Evolutionary conservation across 495 filamentous ascomycete genomes (phyloP).

Genomic region (Penicillium bialowiezense): DNA sequence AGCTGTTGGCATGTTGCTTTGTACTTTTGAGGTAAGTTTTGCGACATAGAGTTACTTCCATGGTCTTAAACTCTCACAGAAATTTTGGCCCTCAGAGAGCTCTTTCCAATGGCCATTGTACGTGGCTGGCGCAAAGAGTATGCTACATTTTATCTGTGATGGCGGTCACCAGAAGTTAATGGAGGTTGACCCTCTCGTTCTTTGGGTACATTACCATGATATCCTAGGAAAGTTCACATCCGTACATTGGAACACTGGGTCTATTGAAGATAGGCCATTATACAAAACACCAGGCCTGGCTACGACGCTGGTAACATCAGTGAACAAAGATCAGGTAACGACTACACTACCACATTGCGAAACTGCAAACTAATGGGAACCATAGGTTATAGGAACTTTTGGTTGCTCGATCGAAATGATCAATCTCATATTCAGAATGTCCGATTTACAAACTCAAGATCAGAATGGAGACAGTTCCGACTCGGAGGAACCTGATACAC

Average conservation of each 20-base stretch:
- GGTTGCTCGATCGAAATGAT: constrained; percentile 9
- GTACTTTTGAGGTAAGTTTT: constrained; percentile 8
- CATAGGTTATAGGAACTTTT: neutral
- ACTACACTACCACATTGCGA: neutral
- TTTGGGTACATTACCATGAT: constrained; percentile 15
- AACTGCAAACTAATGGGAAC: neutral
- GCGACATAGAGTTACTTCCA: no score
- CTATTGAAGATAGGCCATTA: neutral
- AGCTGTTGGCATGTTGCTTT: constrained; percentile 10
- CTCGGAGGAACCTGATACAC: neutral
- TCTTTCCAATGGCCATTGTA: constrained; percentile 15
- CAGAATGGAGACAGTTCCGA: neutral
- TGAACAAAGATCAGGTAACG: neutral
- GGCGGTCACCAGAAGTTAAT: constrained; percentile 1
- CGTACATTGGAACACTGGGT: constrained; percentile 3
- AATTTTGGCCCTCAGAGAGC: constrained; percentile 5
- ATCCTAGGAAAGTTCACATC: constrained; percentile 6
- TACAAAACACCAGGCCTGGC: constrained; percentile 7
- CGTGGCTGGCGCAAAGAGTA: constrained; percentile 8
- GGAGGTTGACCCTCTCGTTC: constrained; percentile 8
- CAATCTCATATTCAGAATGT: constrained; percentile 5
- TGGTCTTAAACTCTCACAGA: no score
- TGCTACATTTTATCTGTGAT: constrained; percentile 8
- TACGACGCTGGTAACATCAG: neutral
- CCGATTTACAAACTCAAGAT: neutral